Conservation (phyloP, 352 stramenopile species). For the Pythium aquatile region DNA sequence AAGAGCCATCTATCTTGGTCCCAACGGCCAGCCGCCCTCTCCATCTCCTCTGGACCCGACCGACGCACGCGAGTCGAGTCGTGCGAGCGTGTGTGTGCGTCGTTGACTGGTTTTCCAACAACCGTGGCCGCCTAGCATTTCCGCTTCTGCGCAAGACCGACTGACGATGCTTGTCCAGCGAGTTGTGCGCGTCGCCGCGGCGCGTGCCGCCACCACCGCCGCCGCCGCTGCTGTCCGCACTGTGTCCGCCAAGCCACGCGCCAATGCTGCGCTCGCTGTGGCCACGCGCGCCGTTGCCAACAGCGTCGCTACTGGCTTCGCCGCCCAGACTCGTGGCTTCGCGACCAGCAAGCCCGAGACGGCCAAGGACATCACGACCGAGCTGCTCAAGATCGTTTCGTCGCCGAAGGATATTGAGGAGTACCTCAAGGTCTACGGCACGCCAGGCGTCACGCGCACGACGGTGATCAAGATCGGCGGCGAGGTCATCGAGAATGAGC, state of each 20-base stretch:
- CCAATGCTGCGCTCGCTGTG: background rate
- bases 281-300: background rate
- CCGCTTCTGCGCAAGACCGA: slow-evolving; percentile 17
- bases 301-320: background rate
- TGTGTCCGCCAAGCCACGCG: background rate
- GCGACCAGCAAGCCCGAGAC: slow-evolving; percentile 30
- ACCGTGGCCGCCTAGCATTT: slow-evolving; percentile 4
- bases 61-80: slow-evolving; percentile 3
- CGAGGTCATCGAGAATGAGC: slow-evolving; percentile 86
- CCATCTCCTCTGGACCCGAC: background rate
- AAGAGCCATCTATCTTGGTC: background rate
- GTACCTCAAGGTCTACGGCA: slow-evolving; percentile 74
- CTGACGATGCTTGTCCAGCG: slow-evolving; percentile 25
- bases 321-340: slow-evolving; percentile 1
- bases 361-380: slow-evolving; percentile 55
- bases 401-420: slow-evolving; percentile 59
- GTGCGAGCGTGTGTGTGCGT: no score
- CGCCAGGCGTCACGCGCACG: slow-evolving; percentile 62
- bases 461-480: slow-evolving; percentile 90
- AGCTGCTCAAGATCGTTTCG: slow-evolving; percentile 55
- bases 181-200: slow-evolving; percentile 12
- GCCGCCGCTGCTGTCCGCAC: slow-evolving; percentile 9
- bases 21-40: background rate
- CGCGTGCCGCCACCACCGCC: slow-evolving; percentile 5
- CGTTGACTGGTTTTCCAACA: background rate